Conservation (phyloP, 1,284 basidiomycete genomes). For the Athelia psychrophila region DNA sequence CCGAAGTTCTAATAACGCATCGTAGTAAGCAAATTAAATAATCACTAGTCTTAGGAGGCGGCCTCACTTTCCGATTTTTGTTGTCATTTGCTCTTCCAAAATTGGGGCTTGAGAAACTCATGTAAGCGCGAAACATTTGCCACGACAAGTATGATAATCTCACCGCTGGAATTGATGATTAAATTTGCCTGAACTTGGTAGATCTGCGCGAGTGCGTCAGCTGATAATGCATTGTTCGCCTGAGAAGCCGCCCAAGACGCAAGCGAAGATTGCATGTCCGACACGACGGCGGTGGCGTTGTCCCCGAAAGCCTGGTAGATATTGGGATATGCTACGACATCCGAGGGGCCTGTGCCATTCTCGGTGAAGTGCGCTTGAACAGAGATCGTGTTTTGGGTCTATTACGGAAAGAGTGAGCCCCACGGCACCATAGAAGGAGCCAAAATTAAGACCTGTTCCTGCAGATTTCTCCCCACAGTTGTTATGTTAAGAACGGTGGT, state of each 20-base stretch:
- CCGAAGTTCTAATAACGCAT: too few relatives aligned
- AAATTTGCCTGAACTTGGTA: slow-evolving; percentile 39
- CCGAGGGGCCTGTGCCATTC: slow-evolving; percentile 35
- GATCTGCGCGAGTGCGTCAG: slow-evolving; percentile 38
- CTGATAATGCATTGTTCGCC: slow-evolving; percentile 33
- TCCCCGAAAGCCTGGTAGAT: slow-evolving; percentile 41
- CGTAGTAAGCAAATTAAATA: slow-evolving; percentile 29
- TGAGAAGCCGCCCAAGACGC: slow-evolving; percentile 39
- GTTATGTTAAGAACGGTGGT: slow-evolving; percentile 31
- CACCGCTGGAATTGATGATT: slow-evolving; percentile 44
- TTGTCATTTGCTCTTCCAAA: slow-evolving; percentile 22
- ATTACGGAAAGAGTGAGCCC: neutral
- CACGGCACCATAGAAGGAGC: neutral
- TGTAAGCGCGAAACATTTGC: slow-evolving; percentile 1
- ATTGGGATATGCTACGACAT: slow-evolving; percentile 45
- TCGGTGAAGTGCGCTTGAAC: slow-evolving; percentile 26
- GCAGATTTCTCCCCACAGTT: slow-evolving; percentile 44
- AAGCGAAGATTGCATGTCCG: slow-evolving; percentile 31
- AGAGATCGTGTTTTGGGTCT: slow-evolving; percentile 14
- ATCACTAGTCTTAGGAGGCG: slow-evolving; percentile 38
- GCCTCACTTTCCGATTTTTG: too few relatives aligned
- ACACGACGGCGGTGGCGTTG: slow-evolving; percentile 27
- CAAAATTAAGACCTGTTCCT: slow-evolving; percentile 35
- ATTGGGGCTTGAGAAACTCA: slow-evolving; percentile 36
- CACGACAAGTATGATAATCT: slow-evolving; percentile 18